Evolutionary conservation across 140 eudicot species (phyloP).

Genomic region (Oenanthe javanica): DNA sequence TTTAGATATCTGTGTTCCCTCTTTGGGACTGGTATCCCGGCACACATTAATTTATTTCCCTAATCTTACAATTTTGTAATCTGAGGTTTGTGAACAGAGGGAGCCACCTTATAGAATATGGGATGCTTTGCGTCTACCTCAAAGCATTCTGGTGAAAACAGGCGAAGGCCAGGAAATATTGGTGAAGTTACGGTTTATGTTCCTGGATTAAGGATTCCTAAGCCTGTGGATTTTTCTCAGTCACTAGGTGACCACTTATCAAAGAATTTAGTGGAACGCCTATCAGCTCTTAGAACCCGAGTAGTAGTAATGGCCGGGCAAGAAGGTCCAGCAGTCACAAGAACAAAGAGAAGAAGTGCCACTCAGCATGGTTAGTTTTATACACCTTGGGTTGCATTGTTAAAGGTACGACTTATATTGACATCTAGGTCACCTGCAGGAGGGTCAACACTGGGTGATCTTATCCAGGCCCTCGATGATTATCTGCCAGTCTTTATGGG

Average conservation of each 20-base stretch:
- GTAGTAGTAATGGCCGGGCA: constrained; percentile 93
- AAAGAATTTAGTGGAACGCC: constrained; percentile 66
- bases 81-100: constrained; percentile 25
- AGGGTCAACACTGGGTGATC: constrained; percentile 84
- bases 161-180: constrained; percentile 82
- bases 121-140: constrained; percentile 86
- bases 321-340: constrained; percentile 85
- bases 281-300: constrained; percentile 84
- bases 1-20: not conserved
- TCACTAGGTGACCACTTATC: constrained; percentile 53
- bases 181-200: constrained; percentile 86
- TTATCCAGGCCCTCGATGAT: constrained; percentile 90
- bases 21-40: not conserved
- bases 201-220: constrained; percentile 90
- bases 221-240: constrained; percentile 69
- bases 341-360: constrained; percentile 71
- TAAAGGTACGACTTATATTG: constrained; percentile 11
- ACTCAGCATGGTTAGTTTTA: constrained; percentile 79
- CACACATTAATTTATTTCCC: constrained; percentile 1
- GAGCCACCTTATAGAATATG: constrained; percentile 37
- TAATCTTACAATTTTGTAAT: constrained; percentile 12
- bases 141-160: constrained; percentile 63
- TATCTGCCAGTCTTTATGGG: constrained; percentile 92
- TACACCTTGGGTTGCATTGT: not conserved
- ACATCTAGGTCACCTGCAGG: constrained; percentile 38